These are phyloP conservation scores for Emmonsiellopsis sp. DNA, from an alignment of 2,329 filamentous ascomycete species.

Conservation along the genomic window DNA sequence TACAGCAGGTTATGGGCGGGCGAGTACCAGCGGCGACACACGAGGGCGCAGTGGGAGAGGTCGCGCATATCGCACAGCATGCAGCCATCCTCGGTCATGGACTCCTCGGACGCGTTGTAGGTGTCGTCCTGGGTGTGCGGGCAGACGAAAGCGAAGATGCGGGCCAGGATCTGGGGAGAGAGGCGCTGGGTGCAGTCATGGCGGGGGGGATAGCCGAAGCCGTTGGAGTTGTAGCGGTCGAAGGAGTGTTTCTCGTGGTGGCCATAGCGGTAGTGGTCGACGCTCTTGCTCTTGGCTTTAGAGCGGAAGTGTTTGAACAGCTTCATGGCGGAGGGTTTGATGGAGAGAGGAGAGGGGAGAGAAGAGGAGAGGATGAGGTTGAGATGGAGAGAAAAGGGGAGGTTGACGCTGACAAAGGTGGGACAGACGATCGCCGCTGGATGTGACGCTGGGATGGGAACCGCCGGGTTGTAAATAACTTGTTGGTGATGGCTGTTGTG, in stretches of 20 bases:
- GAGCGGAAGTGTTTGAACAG: conserved; percentile 18
- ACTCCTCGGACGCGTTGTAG: conserved; percentile 76
- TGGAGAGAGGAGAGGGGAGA: neutral
- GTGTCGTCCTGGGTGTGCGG: conserved; percentile 69
- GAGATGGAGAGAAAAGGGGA: neutral
- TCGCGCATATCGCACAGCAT: conserved; percentile 92
- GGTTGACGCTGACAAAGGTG: neutral
- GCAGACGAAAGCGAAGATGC: conserved; percentile 74
- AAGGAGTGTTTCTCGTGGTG: conserved; percentile 2
- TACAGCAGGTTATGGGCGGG: conserved; percentile 55
- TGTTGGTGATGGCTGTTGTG: too few relatives aligned
- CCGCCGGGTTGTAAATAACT: too few relatives aligned
- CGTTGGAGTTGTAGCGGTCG: neutral
- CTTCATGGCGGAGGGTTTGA: conserved; percentile 10
- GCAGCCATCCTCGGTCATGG: conserved; percentile 68
- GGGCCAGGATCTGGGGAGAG: conserved; percentile 59
- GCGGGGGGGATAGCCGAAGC: neutral
- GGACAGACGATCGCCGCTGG: neutral
- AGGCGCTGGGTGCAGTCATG: conserved; percentile 44
- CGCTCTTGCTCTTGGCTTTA: conserved; percentile 11
- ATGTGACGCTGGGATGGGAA: too few relatives aligned
- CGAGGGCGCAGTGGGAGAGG: conserved; percentile 67
- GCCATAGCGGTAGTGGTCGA: conserved; percentile 5
- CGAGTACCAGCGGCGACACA: conserved; percentile 62
- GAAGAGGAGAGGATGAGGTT: neutral